Base-by-base conservation (phyloP, 768 basidiomycete species). In the Leccinum longicurvipes region DNA sequence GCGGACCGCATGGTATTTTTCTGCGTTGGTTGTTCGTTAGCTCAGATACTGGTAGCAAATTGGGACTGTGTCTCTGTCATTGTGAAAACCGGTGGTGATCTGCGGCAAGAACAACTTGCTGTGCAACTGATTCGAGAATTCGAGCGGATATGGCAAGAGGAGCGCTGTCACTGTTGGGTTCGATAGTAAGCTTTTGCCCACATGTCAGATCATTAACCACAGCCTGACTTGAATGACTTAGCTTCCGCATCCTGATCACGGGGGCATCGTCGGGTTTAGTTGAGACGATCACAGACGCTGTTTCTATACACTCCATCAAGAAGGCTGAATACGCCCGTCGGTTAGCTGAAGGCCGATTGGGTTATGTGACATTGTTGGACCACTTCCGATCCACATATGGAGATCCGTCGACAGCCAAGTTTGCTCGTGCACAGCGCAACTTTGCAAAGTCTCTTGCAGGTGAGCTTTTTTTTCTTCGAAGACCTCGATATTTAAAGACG, bases 281-380 rank as follows among this genome's bases (percentile, higher is more conserved):
- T 0, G 97, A 99, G 74, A 99, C 97, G 0, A 98, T 99, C 61
- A 98, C 93, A 4, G 97, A 99, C 63, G 91, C 96, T 0, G 93
- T 98, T 0, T 98, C 97, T 5, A 93, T 99, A 62, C 97, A 99
- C 69, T 98, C 97, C 1, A 97, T 99, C 72, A 99, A 99, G 79
- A 99, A 99, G 74, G 90, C 93, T 3, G 96, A 97, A 69, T 98
- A 98, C 72, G 95, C 96, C 2, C 83, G 92, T 62, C 80, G 93
- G 53, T 73, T 96, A 53, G 82, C 92, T 4, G 82, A 84, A 62
- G 89, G 93, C 29, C 82, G 85, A 52, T 75, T 96, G 19, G 90
- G 89, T 31, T 87, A 94, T 67, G 96, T 97, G 47, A 91, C 91
- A 2, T 70, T 99, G 51, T 74, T 93, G 60, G 95, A 99, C 67